Evolutionary conservation across 2,329 filamentous ascomycete species (phyloP).

Genomic region (Simplicillium aogashimaense): DNA sequence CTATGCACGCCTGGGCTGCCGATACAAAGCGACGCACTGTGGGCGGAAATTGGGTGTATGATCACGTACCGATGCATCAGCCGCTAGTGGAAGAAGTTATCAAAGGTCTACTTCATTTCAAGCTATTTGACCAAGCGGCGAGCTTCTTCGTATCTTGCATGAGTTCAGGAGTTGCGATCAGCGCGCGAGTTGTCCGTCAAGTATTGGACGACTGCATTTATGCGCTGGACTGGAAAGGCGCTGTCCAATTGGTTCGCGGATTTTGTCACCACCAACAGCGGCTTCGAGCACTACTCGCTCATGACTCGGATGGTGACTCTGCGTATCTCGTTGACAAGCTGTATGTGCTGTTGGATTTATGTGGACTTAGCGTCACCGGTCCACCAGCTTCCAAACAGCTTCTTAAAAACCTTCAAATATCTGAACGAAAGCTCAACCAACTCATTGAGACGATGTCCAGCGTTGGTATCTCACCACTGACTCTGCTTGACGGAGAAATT

Average conservation of each 20-base stretch:
- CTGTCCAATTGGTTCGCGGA: slow-evolving; percentile 18
- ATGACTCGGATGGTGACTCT: slow-evolving; percentile 10
- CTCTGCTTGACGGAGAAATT: too few species aligned
- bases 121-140: slow-evolving; percentile 32
- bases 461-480: too few species aligned
- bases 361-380: slow-evolving; percentile 15
- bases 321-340: slow-evolving; percentile 20
- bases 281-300: slow-evolving; percentile 15
- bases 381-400: slow-evolving; percentile 5
- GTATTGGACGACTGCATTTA: slow-evolving; percentile 31
- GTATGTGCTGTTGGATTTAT: slow-evolving; percentile 24
- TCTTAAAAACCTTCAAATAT: slow-evolving; percentile 17
- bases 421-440: slow-evolving; percentile 1
- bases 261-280: slow-evolving; percentile 14
- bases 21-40: slow-evolving; percentile 13
- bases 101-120: slow-evolving; percentile 36
- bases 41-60: slow-evolving; percentile 25
- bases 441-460: too few species aligned
- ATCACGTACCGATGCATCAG: slow-evolving; percentile 27
- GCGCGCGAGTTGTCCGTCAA: slow-evolving; percentile 18
- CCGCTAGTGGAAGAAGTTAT: slow-evolving; percentile 35
- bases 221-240: slow-evolving; percentile 28
- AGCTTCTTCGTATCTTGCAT: slow-evolving; percentile 30
- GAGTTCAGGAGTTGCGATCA: slow-evolving; percentile 20
- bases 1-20: slow-evolving; percentile 18